These are phyloP conservation scores for Scedosporium dehoogii DNA, from an alignment of 2,329 filamentous ascomycete species.

Conservation along the genomic window DNA sequence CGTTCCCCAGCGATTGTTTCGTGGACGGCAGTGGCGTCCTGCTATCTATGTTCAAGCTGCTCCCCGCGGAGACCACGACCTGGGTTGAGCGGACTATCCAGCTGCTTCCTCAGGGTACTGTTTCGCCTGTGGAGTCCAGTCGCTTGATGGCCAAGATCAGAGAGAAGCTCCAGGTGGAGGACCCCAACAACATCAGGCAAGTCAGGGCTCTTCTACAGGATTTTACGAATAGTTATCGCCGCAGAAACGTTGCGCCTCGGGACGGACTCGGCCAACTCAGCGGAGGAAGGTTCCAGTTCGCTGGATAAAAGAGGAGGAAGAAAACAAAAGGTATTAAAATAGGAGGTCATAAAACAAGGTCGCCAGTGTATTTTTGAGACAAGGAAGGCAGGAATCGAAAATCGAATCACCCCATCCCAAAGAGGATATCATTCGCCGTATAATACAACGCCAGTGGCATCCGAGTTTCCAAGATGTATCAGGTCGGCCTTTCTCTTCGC, in stretches of 20 bases:
- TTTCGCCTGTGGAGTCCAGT: constrained; percentile 71
- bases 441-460: background rate
- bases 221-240: constrained; percentile 89
- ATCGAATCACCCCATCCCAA: background rate
- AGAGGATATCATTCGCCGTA: background rate
- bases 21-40: constrained; percentile 90
- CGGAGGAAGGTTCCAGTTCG: constrained; percentile 77
- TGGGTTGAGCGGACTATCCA: constrained; percentile 82
- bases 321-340: background rate
- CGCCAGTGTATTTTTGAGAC: background rate
- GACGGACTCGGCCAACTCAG: constrained; percentile 84
- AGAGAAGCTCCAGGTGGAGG: constrained; percentile 61
- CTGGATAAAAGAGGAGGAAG: constrained; percentile 18
- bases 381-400: background rate
- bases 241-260: constrained; percentile 88
- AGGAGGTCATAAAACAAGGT: background rate
- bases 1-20: constrained; percentile 91
- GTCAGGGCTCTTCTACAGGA: constrained; percentile 84
- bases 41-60: constrained; percentile 76
- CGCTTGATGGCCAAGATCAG: constrained; percentile 71
- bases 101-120: constrained; percentile 72
- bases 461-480: background rate
- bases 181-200: constrained; percentile 54
- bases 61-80: constrained; percentile 65
- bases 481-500: background rate